Evolutionary conservation across 2,329 filamentous ascomycete genomes (phyloP).

Genomic region (Ceratocystis papillata): DNA sequence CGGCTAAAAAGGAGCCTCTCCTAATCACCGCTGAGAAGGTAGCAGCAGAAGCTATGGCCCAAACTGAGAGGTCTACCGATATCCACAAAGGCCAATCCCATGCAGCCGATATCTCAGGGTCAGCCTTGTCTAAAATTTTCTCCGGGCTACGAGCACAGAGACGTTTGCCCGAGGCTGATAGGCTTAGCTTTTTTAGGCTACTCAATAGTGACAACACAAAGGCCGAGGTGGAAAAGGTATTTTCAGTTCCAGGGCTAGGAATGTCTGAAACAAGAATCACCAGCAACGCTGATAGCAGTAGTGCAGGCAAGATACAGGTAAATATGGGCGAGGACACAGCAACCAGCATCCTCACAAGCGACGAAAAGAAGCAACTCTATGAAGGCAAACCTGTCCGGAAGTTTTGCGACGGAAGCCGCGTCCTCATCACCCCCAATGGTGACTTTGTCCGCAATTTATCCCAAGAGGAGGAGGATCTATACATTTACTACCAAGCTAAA

Average conservation of each 20-base stretch:
- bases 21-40: slow-evolving; percentile 17
- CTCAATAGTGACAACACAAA: slow-evolving; percentile 28
- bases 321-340: slow-evolving; percentile 1
- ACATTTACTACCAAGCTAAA: slow-evolving; percentile 54
- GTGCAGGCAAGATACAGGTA: slow-evolving; percentile 19
- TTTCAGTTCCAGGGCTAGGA: slow-evolving; percentile 7
- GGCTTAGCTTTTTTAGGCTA: slow-evolving; percentile 33
- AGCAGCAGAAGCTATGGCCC: slow-evolving; percentile 10
- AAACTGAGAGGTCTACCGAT: neutral
- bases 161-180: slow-evolving; percentile 28
- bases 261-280: neutral
- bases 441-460: slow-evolving; percentile 64
- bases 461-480: slow-evolving; percentile 57
- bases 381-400: slow-evolving; percentile 50
- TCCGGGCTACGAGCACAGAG: neutral
- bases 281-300: neutral
- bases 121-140: slow-evolving; percentile 14
- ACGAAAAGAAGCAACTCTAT: slow-evolving; percentile 46
- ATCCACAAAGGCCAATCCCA: slow-evolving; percentile 9
- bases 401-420: slow-evolving; percentile 46
- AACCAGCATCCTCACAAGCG: slow-evolving; percentile 37
- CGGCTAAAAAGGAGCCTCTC: slow-evolving; percentile 24
- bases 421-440: slow-evolving; percentile 64
- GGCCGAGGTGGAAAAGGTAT: slow-evolving; percentile 13
- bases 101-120: slow-evolving; percentile 5